A percentile compares a stretch with the other conserved stretches of the same genome.
These are phyloP conservation scores for Prunus fruticosa DNA, from an alignment of 306 rosid genomes.

Conservation along the genomic window DNA sequence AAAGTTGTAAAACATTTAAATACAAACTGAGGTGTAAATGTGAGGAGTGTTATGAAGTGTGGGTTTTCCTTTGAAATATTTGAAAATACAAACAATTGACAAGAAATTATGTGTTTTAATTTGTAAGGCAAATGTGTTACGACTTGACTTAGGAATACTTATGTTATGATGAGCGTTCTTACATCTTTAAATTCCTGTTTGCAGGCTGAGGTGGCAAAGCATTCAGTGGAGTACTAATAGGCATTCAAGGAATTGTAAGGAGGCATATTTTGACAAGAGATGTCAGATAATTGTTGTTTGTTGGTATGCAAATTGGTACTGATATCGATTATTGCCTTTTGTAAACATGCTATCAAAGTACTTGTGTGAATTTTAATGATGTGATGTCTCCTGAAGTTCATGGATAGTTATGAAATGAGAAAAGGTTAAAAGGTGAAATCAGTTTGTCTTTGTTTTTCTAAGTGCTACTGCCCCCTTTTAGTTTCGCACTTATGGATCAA, in stretches of 20 bases:
- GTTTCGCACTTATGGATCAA: conserved; percentile 22
- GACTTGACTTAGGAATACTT: not conserved
- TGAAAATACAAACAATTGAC: not conserved
- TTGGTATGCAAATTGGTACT: not conserved
- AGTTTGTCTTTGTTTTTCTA: conserved; percentile 7
- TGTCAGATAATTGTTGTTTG: not conserved
- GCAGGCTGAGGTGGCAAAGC: conserved; percentile 70
- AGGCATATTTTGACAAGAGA: not conserved
- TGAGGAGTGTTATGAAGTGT: not conserved
- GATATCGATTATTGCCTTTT: not conserved
- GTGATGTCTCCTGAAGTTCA: not conserved
- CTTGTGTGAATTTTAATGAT: conserved; percentile 5
- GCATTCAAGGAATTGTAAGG: not conserved
- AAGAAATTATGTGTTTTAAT: not conserved
- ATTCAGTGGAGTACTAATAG: conserved; percentile 55
- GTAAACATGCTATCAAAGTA: not conserved
- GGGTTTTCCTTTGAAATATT: not conserved
- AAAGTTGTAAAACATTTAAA: not conserved
- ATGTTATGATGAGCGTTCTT: not conserved
- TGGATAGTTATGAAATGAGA: conserved; percentile 7
- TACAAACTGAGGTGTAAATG: not conserved
- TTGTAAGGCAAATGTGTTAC: not conserved
- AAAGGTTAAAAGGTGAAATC: not conserved
- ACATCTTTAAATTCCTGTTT: conserved; percentile 21
- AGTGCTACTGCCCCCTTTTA: conserved; percentile 42